These are phyloP conservation scores for Juglanconis juglandina DNA, from an alignment of 2,329 filamentous ascomycete species.

Conservation along the genomic window DNA sequence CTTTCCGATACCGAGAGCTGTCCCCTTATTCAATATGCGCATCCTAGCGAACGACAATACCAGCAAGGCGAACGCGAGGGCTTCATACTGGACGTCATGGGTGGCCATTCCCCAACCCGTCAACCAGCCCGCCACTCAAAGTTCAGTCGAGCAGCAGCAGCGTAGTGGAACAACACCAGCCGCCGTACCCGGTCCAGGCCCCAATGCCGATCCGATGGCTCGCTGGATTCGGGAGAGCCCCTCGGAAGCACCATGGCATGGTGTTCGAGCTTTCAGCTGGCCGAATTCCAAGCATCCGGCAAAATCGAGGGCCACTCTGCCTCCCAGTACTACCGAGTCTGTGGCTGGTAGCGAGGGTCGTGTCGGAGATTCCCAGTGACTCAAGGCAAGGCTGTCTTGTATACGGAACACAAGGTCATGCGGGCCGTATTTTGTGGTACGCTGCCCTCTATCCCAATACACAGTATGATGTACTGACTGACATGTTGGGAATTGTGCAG, in stretches of 20 bases:
- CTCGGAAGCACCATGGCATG: not conserved
- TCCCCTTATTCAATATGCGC: not conserved
- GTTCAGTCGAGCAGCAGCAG: not conserved
- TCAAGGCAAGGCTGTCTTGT: not conserved
- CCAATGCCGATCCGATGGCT: not conserved
- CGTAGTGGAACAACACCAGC: not conserved
- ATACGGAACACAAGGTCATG: not conserved
- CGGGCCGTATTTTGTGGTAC: not conserved
- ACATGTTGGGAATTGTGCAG: not conserved
- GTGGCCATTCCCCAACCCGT: not conserved
- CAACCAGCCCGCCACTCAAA: not conserved
- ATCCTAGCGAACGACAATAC: not conserved
- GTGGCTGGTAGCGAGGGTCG: not conserved
- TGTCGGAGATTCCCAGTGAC: not conserved
- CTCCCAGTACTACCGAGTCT: slow-evolving; percentile 1
- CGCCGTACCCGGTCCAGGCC: too few relatives aligned
- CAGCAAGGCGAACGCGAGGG: not conserved
- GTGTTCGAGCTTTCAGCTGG: not conserved
- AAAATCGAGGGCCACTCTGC: not conserved
- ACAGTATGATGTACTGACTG: not conserved
- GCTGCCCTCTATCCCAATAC: not conserved
- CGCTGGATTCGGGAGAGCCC: slow-evolving; percentile 7
- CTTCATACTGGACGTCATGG: not conserved
- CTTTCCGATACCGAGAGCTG: not conserved
- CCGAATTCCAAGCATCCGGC: not conserved